Conservation (phyloP, 2,329 filamentous ascomycete genomes). For the Colletotrichum truncatum region DNA sequence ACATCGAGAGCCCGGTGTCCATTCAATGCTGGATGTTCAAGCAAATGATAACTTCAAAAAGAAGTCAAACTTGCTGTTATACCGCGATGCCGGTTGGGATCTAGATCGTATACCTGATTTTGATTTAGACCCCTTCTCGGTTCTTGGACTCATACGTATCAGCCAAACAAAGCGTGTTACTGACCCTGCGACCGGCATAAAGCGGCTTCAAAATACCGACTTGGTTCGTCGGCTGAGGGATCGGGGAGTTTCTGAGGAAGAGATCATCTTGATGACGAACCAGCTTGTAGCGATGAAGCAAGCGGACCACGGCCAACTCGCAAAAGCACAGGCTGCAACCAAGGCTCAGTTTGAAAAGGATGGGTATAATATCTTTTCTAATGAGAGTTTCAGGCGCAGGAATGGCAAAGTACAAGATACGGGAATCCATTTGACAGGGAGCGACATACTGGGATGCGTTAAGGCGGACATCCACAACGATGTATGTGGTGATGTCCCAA, state of each 20-base stretch:
- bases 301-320: slow-evolving; percentile 22
- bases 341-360: neutral
- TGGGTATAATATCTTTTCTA: neutral
- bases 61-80: slow-evolving; percentile 43
- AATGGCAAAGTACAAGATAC: neutral
- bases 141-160: slow-evolving; percentile 39
- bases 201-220: slow-evolving; percentile 34
- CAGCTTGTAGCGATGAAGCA: slow-evolving; percentile 30
- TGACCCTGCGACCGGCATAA: slow-evolving; percentile 40
- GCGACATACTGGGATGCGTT: slow-evolving; percentile 34
- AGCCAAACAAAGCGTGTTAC: slow-evolving; percentile 34
- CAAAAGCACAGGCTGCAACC: neutral
- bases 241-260: neutral
- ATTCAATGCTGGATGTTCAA: neutral
- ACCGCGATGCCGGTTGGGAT: slow-evolving; percentile 44
- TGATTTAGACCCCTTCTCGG: slow-evolving; percentile 37
- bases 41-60: slow-evolving; percentile 42
- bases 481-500: slow-evolving; percentile 38
- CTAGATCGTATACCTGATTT: slow-evolving; percentile 45
- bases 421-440: neutral
- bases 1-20: neutral
- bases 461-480: slow-evolving; percentile 37
- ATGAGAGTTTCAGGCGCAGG: slow-evolving; percentile 29
- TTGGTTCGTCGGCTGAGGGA: neutral
- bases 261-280: slow-evolving; percentile 5